A percentile compares a stretch with the other conserved stretches of the same genome.
These are phyloP conservation scores for Picea abies DNA, from an alignment of 83 land plant genomes.

Conservation along the genomic window DNA sequence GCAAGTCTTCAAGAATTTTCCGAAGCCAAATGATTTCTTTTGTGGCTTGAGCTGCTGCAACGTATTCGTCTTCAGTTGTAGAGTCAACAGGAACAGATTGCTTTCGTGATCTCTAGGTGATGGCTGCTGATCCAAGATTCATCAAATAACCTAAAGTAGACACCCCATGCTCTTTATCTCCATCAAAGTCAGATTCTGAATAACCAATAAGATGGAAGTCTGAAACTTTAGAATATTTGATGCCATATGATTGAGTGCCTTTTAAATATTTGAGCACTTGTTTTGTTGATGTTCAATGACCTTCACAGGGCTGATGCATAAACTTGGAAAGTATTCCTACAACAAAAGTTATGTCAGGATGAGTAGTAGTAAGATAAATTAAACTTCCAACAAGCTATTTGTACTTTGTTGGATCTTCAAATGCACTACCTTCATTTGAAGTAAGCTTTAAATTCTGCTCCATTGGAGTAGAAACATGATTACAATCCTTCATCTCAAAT, in stretches of 20 bases:
- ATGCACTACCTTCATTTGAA: background rate
- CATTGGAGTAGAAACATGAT: background rate
- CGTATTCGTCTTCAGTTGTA: background rate
- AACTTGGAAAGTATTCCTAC: no score
- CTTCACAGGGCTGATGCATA: no score
- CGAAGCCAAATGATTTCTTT: background rate
- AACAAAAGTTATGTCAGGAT: no score
- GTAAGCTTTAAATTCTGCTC: background rate
- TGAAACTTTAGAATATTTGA: background rate
- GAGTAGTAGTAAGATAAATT: background rate
- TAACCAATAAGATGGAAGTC: background rate
- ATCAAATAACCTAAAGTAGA: background rate
- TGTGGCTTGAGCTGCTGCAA: background rate
- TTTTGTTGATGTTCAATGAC: no score
- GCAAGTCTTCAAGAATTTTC: background rate
- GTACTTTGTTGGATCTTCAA: background rate
- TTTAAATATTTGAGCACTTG: background rate
- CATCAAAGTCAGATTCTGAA: background rate
- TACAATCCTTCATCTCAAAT: background rate
- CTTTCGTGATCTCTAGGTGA: background rate
- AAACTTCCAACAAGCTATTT: background rate
- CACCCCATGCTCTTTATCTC: background rate
- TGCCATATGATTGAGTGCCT: background rate
- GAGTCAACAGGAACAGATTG: background rate
- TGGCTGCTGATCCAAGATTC: background rate